Conservation (phyloP, 1,139 yeast species). For the Nadsonia starkeyi-henricii region DNA sequence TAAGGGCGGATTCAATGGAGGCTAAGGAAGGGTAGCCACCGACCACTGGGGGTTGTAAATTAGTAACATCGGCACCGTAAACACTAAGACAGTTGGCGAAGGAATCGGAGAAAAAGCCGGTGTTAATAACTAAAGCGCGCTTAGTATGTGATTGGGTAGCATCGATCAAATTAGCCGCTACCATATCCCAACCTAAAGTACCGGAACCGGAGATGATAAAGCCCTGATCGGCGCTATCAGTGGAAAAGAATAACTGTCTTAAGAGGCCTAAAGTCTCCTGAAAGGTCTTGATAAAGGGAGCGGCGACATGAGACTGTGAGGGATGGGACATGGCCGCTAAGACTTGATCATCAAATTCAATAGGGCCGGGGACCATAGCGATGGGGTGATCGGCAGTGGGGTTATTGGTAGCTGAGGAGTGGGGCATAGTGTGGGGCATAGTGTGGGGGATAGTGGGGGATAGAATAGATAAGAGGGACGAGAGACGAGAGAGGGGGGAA, state of each 20-base stretch:
- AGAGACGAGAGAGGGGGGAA: no score
- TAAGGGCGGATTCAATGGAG: conserved; percentile 42
- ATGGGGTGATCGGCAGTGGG: conserved; percentile 28
- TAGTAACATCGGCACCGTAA: conserved; percentile 62
- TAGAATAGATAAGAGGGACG: no score
- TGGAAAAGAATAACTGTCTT: conserved; percentile 61
- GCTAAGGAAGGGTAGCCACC: conserved; percentile 59
- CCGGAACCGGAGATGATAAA: conserved; percentile 83
- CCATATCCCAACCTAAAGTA: conserved; percentile 90
- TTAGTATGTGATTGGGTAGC: conserved; percentile 26
- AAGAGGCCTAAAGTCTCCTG: conserved; percentile 53
- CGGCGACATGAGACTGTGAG: conserved; percentile 83
- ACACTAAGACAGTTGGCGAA: conserved; percentile 67
- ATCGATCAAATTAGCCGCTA: conserved; percentile 59
- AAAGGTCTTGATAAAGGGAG: conserved; percentile 66
- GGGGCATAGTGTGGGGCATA: background rate
- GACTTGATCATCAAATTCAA: conserved; percentile 74
- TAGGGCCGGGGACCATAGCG: conserved; percentile 87
- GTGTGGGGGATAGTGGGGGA: no score
- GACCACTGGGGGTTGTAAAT: conserved; percentile 42
- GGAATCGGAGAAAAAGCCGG: conserved; percentile 86
- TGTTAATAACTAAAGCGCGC: conserved; percentile 65
- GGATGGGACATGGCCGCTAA: conserved; percentile 74
- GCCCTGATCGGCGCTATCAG: conserved; percentile 54
- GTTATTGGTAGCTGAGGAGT: background rate